Evolutionary conservation across 345 rosid species (phyloP), one percentile per base, ranked within the genome.

Genomic region (Heritiera fomes): DNA sequence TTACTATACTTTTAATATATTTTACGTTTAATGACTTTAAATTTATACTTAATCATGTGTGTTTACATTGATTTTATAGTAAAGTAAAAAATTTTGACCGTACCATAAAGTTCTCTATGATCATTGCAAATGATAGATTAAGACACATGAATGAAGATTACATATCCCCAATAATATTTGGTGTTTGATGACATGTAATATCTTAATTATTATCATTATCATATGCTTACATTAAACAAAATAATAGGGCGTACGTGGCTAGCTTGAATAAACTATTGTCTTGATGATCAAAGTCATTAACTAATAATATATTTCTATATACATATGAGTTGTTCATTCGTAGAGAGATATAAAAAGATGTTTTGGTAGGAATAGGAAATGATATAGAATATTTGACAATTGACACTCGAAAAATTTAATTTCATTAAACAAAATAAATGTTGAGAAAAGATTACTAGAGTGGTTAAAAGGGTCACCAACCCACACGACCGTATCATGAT

Each of bases 401-500:
- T 50, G 69, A 65, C 72, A 70, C 56, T 43, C 8, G 47, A 49
- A 41, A 41, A 41, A 41, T 1, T 41, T 41, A 41, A 41, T 41
- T 23, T 58, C 43, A 63, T 32, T 32, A 28, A 68, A 13, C 52
- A 64, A 41, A 41, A 3, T 41, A 34, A 62, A 68, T 12, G 14
- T n/a, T 55, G 80, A 59, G 69, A 17, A 77, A 69, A 79, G 47
- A 80, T 66, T 81, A 61, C 72, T 70, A 40, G 88, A 82, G 92
- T 87, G 78, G 94, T 89, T 89, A 87, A 89, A 81, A 84, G 52
- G 91, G 77, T 85, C 77, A 90, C 92, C 94, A 90, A 90, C 87
- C 90, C 85, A 17, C 77, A 83, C 68, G 89, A 89, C 89, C 66
- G 82, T 23, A 20, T 40, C 46, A 82, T 76, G 63, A 78, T 83